Percentiles rank a stretch among this genome's conserved stretches.
phyloP scores from a whole-genome alignment of 331 rosid genomes.

The Quercus lobata region DNA sequence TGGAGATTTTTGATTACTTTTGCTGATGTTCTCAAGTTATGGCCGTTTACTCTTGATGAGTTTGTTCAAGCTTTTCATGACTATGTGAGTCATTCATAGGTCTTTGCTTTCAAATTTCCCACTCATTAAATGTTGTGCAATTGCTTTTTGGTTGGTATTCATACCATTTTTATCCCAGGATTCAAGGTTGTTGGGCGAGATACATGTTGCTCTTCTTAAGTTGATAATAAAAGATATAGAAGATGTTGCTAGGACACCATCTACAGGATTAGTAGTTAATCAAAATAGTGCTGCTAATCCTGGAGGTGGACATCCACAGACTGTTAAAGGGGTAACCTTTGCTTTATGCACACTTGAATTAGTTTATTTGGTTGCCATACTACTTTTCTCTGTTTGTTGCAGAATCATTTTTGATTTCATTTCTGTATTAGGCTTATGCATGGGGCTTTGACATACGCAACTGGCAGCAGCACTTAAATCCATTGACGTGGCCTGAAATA shows the following conservation, averaged over 20 bases:
- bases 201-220: slow-evolving; percentile 84
- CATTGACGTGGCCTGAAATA: too few species aligned
- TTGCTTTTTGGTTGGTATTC: slow-evolving; percentile 4
- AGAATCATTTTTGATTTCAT: too few species aligned
- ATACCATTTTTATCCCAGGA: slow-evolving; percentile 58
- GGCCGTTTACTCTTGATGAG: slow-evolving; percentile 98
- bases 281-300: too few species aligned
- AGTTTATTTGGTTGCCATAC: too few species aligned
- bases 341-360: too few species aligned
- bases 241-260: slow-evolving; percentile 98
- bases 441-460: too few species aligned
- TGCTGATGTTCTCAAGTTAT: slow-evolving; percentile 85
- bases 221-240: slow-evolving; percentile 91
- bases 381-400: too few species aligned
- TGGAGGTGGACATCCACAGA: too few species aligned
- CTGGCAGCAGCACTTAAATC: too few species aligned
- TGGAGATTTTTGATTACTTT: slow-evolving; percentile 96
- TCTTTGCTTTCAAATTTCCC: slow-evolving; percentile 22
- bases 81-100: slow-evolving; percentile 55
- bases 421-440: too few species aligned
- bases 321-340: too few species aligned
- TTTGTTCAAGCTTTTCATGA: slow-evolving; percentile 95
- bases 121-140: slow-evolving; percentile 3
- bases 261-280: slow-evolving; percentile 60
- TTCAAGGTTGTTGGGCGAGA: slow-evolving; percentile 93